Evolutionary conservation across 83 land plant species (phyloP), one percentile per base, ranked within the genome.

Genomic region (Picea engelmannii): DNA sequence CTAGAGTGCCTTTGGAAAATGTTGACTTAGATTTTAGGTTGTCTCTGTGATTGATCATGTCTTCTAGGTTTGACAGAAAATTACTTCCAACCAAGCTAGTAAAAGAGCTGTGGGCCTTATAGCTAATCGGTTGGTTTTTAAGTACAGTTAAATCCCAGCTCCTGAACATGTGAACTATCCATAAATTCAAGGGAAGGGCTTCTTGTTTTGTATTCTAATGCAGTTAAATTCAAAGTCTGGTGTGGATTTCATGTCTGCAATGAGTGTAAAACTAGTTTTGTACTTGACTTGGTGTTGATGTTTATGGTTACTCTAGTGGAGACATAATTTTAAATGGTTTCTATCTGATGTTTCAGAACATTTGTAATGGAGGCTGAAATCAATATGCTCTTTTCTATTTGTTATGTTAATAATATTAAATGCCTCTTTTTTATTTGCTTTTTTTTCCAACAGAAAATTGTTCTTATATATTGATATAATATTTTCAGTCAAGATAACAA

Each of bases 11-110:
- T n/a, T 44, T 11, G 12, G 24, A 73, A 42, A 47, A 49, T 18
- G 59, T 49, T 74, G 77, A 74, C 13, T 74, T 74, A 59, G 49
- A 74, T 15, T 47, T 74, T 15, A 74, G 16, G 27, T 74, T 74
- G 23, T 74, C 77, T 74, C 58, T 74, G 16, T 74, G 25, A 74
- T 5, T 74, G 77, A 55, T 23, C 11, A 21, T 4, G 77, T 21
- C 77, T 73, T 71, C 52, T 18, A 35, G 17, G 76, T 17, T 42
- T n/a, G 9, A 71, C 17, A 38, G 11, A 8, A 23, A 44, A 18
- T n/a, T 73, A 18, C 49, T 40, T 47, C 27, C 42, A 38, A 42
- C 24, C 21, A 74, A 49, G 77, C 12, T 23, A 10, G 10, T 44
- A 23, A 49, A 13, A 74, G 10, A 8, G 4, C n/a, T 47, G 31